Conservation (phyloP, 2,329 filamentous ascomycete genomes). For the Emmonsiellopsis sp. region DNA sequence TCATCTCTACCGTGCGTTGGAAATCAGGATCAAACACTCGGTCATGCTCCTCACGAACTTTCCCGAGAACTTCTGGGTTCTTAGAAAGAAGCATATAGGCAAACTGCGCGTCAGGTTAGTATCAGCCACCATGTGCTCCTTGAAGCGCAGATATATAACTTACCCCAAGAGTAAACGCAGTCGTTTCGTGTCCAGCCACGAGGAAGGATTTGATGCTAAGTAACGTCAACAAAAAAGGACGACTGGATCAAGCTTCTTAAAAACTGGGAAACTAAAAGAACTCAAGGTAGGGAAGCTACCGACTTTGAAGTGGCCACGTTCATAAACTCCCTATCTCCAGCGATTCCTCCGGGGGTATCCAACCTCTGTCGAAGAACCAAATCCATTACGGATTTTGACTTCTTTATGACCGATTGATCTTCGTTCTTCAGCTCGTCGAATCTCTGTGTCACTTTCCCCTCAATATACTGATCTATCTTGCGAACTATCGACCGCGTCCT, state of each 20-base stretch:
- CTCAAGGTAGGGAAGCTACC: not conserved
- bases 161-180: slow-evolving; percentile 15
- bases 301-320: slow-evolving; percentile 2
- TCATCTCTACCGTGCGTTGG: slow-evolving; percentile 21
- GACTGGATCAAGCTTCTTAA: not conserved
- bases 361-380: slow-evolving; percentile 1
- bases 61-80: slow-evolving; percentile 22
- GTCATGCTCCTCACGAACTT: slow-evolving; percentile 43
- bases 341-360: not conserved
- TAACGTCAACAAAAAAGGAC: not conserved
- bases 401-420: not conserved
- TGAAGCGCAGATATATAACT: not conserved
- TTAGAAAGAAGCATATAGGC: slow-evolving; percentile 16
- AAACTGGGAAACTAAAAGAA: not conserved
- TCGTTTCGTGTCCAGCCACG: slow-evolving; percentile 24
- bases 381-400: slow-evolving; percentile 2
- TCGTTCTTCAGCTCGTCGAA: not conserved
- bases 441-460: not conserved
- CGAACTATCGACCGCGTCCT: slow-evolving; percentile 10
- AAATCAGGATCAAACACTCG: slow-evolving; percentile 40
- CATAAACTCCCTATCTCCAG: not conserved
- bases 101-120: not conserved
- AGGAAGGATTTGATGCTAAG: slow-evolving; percentile 28
- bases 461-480: slow-evolving; percentile 7
- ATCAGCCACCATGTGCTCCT: not conserved